Evolutionary conservation across 257 asterid species (phyloP).

Genomic region (Rehmannia glutinosa): DNA sequence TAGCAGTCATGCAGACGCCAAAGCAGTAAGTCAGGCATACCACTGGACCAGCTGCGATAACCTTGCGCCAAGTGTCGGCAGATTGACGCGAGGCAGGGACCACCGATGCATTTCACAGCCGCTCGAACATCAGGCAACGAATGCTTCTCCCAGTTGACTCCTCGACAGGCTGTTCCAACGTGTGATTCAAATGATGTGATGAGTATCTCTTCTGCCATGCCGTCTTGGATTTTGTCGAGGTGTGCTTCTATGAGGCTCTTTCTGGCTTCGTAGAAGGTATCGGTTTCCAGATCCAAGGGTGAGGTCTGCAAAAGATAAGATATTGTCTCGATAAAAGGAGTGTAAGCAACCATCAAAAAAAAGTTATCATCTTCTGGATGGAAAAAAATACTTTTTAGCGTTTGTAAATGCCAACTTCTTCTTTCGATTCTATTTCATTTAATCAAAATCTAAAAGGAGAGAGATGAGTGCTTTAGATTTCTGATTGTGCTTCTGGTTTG

Average conservation of each 20-base stretch:
- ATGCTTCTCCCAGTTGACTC: constrained; percentile 89
- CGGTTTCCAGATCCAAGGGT: constrained; percentile 87
- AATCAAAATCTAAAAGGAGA: too few species aligned
- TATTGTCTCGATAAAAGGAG: background rate
- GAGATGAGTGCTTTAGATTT: too few species aligned
- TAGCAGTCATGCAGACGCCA: constrained; percentile 81
- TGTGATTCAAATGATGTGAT: constrained; percentile 70
- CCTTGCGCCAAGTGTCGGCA: constrained; percentile 88
- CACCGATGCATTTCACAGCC: constrained; percentile 81
- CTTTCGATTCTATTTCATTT: too few species aligned
- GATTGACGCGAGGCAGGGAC: constrained; percentile 63
- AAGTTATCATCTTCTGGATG: too few species aligned
- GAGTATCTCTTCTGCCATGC: constrained; percentile 84
- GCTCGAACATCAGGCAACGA: constrained; percentile 64
- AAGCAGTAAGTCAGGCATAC: constrained; percentile 90
- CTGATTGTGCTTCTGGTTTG: too few species aligned
- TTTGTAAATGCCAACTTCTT: too few species aligned
- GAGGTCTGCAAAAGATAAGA: constrained; percentile 57
- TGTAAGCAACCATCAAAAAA: too few species aligned
- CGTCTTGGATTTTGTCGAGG: constrained; percentile 55
- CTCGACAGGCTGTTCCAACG: constrained; percentile 71
- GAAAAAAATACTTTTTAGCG: too few species aligned
- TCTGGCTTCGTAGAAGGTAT: constrained; percentile 69
- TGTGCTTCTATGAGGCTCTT: constrained; percentile 57
- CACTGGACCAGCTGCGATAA: constrained; percentile 94